These are phyloP conservation scores for Elsinoe arachidis DNA, from an alignment of 2,329 filamentous ascomycete species.

Conservation along the genomic window DNA sequence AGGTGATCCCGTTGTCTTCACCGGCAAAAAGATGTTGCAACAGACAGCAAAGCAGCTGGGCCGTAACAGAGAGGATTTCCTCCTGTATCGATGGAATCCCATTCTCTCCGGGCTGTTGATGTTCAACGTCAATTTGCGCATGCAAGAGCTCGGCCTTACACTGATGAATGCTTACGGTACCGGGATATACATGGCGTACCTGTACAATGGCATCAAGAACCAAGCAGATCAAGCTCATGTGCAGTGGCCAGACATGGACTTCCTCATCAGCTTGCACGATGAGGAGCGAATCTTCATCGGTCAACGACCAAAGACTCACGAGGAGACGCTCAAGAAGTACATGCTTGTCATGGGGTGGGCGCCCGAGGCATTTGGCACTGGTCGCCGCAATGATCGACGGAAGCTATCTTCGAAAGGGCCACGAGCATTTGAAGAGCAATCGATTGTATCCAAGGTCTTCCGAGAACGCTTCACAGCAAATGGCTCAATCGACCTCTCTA, in stretches of 20 bases:
- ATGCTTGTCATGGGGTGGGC: too few species aligned
- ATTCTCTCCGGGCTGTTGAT: background rate
- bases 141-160: background rate
- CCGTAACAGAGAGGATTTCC: background rate
- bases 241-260: conserved; percentile 32
- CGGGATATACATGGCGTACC: background rate
- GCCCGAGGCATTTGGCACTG: too few species aligned
- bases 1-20: background rate
- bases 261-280: background rate
- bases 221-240: conserved; percentile 41
- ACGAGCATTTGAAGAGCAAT: too few species aligned
- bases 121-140: background rate
- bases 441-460: too few species aligned
- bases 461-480: too few species aligned
- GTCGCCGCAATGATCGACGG: too few species aligned
- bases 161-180: background rate
- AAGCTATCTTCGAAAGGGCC: too few species aligned
- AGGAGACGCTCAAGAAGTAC: too few species aligned
- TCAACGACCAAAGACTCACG: background rate
- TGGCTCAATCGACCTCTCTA: too few species aligned
- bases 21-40: background rate
- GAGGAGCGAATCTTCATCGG: background rate
- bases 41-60: background rate
- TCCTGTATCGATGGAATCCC: background rate
- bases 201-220: conserved; percentile 28